These are phyloP conservation scores for Fusarium stilboides DNA, from an alignment of 2,329 filamentous ascomycete genomes.

Conservation along the genomic window DNA sequence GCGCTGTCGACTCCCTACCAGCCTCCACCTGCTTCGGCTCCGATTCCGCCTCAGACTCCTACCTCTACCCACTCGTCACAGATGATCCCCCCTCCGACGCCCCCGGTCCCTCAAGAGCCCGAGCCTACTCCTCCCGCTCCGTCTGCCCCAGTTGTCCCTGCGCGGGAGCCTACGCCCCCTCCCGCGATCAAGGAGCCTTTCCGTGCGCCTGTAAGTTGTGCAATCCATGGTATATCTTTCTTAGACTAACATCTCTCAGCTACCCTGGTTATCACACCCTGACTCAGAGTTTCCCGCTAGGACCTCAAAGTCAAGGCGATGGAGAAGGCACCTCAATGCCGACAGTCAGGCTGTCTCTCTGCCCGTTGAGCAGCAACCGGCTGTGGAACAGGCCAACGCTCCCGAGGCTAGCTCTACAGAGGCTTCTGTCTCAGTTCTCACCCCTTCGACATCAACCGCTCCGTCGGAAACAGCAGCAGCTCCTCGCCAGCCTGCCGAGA, in stretches of 20 bases:
- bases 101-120: constrained; percentile 61
- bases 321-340: constrained; percentile 59
- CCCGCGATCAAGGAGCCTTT: constrained; percentile 56
- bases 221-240: not conserved
- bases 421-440: constrained; percentile 28
- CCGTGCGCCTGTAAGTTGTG: constrained; percentile 63
- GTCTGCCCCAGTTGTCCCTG: constrained; percentile 45
- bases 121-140: constrained; percentile 51
- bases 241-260: constrained; percentile 53
- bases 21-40: constrained; percentile 62
- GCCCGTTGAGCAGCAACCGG: constrained; percentile 58
- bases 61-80: constrained; percentile 67
- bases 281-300: constrained; percentile 65
- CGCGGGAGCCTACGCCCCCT: constrained; percentile 45
- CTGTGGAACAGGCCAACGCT: constrained; percentile 48
- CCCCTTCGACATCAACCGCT: constrained; percentile 37
- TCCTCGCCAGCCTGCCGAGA: constrained; percentile 52
- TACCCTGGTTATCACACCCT: constrained; percentile 71
- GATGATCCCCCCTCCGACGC: constrained; percentile 61
- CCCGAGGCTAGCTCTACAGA: constrained; percentile 35
- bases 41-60: constrained; percentile 65
- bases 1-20: constrained; percentile 71
- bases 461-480: constrained; percentile 37
- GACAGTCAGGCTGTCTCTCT: constrained; percentile 60
- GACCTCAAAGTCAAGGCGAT: constrained; percentile 57